Evolutionary conservation across 2,329 filamentous ascomycete genomes (phyloP).

Genomic region (Penicillium nordicum): DNA sequence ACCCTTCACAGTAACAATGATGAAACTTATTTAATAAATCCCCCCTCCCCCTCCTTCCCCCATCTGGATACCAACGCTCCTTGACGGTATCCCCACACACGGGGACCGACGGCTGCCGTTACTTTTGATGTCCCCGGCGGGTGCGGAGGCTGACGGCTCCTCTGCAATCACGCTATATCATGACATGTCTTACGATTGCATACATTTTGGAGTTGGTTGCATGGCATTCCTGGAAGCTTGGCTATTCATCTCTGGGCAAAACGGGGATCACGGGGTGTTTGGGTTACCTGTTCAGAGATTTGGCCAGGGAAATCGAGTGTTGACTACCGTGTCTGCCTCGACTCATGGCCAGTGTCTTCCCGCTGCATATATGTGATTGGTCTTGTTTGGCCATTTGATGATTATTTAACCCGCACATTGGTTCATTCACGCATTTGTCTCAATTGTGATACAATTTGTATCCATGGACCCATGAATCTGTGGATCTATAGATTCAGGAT

Average conservation of each 20-base stretch:
- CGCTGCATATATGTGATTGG: not conserved
- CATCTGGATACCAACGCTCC: constrained; percentile 2
- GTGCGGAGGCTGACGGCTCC: constrained; percentile 2
- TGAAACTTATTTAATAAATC: constrained; percentile 16
- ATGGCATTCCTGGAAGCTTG: constrained; percentile 26
- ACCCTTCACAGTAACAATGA: constrained; percentile 18
- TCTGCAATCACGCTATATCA: constrained; percentile 9
- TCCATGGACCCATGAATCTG: not conserved
- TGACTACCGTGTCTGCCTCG: not conserved
- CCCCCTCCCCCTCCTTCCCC: not conserved
- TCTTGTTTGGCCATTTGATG: not conserved
- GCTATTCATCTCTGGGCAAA: constrained; percentile 15
- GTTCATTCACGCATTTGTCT: not conserved
- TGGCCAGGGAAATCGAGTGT: not conserved
- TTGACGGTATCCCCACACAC: constrained; percentile 5
- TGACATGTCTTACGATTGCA: constrained; percentile 38
- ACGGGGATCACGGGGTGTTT: constrained; percentile 21
- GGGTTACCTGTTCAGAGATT: not conserved
- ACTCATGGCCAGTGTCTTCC: not conserved
- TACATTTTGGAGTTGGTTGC: constrained; percentile 35
- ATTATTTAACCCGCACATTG: not conserved
- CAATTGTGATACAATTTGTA: not conserved
- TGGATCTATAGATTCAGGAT: not conserved
- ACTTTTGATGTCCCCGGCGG: not conserved
- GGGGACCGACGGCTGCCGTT: not conserved